Conservation (phyloP, 2,329 filamentous ascomycete genomes). For the Chaetothyriales sp. region DNA sequence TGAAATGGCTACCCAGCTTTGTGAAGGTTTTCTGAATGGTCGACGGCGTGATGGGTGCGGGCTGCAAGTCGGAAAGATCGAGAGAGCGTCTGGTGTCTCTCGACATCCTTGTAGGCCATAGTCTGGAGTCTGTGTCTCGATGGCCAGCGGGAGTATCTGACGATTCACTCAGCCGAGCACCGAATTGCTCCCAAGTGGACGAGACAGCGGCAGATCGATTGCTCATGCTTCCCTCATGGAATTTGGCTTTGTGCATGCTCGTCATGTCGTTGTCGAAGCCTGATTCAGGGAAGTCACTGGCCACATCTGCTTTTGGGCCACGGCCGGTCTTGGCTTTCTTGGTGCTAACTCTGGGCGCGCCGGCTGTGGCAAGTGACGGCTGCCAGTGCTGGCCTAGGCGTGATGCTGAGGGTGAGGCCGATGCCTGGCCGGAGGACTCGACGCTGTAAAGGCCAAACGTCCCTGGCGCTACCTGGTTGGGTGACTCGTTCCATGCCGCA, state of each 20-base stretch:
- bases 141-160: background rate
- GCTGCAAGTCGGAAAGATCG: constrained; percentile 16
- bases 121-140: constrained; percentile 7
- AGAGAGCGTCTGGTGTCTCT: constrained; percentile 6
- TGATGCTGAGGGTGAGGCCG: background rate
- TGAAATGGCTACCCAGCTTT: constrained; percentile 12
- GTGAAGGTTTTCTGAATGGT: constrained; percentile 12
- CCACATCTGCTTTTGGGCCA: background rate
- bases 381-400: background rate
- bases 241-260: constrained; percentile 37
- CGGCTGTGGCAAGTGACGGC: constrained; percentile 5
- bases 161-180: constrained; percentile 6
- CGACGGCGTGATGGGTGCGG: constrained; percentile 9
- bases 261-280: background rate
- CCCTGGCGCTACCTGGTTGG: background rate
- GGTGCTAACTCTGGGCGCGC: constrained; percentile 1
- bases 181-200: constrained; percentile 14
- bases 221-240: constrained; percentile 73
- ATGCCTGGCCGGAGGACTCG: background rate
- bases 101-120: constrained; percentile 5
- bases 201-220: constrained; percentile 39
- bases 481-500: constrained; percentile 7
- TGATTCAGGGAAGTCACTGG: background rate
- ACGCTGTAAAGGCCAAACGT: background rate
- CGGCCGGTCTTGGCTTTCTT: constrained; percentile 10